Conservation (phyloP, 2,329 filamentous ascomycete species). For the Xylariaceae sp. region DNA sequence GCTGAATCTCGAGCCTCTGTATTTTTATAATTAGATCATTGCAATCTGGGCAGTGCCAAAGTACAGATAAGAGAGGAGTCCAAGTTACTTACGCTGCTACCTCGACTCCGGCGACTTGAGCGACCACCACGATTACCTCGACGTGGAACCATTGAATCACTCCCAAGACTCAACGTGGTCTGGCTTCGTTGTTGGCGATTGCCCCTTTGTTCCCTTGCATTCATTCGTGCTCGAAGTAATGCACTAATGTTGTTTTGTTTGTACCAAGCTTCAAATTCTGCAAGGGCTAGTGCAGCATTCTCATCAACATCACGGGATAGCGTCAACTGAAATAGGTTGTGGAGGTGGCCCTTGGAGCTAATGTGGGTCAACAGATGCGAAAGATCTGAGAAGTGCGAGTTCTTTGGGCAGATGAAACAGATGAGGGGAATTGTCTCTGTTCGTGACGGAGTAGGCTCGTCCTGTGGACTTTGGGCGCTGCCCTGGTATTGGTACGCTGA, state of each 20-base stretch:
- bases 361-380: conserved; percentile 93
- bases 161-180: conserved; percentile 26
- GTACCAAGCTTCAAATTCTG: conserved; percentile 81
- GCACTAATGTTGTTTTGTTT: conserved; percentile 70
- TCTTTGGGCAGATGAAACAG: conserved; percentile 83
- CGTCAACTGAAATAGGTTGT: conserved; percentile 81
- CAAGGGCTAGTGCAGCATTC: conserved; percentile 66
- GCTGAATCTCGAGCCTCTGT: conserved; percentile 4
- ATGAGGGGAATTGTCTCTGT: conserved; percentile 64
- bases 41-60: background rate
- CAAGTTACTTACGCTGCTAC: conserved; percentile 28
- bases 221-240: conserved; percentile 79
- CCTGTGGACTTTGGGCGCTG: conserved; percentile 5
- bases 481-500: conserved; percentile 14
- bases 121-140: conserved; percentile 25
- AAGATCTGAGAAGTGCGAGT: conserved; percentile 83
- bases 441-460: background rate
- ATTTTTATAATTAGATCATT: background rate
- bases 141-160: conserved; percentile 36
- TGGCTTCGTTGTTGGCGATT: conserved; percentile 38
- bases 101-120: conserved; percentile 27
- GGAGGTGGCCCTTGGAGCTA: conserved; percentile 88
- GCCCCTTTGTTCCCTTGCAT: conserved; percentile 71
- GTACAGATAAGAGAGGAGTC: background rate
- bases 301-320: conserved; percentile 72